Percentiles rank a stretch among this genome's conserved stretches.
Conservation (phyloP, 176 grass and related monocot species). For the Elaeis guineensis region DNA sequence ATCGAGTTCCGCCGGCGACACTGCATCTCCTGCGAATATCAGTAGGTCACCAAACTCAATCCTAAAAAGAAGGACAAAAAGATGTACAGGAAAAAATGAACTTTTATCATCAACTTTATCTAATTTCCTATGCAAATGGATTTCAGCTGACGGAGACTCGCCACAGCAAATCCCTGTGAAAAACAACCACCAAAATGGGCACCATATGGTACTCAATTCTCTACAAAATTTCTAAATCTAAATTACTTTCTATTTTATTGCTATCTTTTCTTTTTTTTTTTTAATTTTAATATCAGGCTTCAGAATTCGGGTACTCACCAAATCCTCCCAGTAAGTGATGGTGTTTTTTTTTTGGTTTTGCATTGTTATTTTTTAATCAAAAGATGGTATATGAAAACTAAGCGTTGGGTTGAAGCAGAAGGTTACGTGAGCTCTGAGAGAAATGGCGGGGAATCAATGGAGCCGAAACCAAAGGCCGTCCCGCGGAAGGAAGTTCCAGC, state of each 20-base stretch:
- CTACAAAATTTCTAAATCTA: too few relatives aligned
- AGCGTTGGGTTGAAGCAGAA: too few relatives aligned
- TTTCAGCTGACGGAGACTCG: conserved; percentile 69
- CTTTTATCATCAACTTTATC: too few relatives aligned
- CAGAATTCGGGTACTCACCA: conserved; percentile 40
- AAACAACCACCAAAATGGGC: conserved; percentile 22
- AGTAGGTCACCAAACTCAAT: conserved; percentile 19
- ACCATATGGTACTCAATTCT: neutral
- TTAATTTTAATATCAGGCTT: conserved; percentile 13
- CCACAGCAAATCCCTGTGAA: conserved; percentile 47
- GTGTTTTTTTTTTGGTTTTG: too few relatives aligned
- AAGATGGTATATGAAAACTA: too few relatives aligned
- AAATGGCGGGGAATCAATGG: conserved; percentile 11
- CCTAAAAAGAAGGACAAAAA: too few relatives aligned
- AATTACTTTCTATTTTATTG: too few relatives aligned
- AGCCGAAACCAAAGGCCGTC: conserved; percentile 8
- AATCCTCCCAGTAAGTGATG: conserved; percentile 46
- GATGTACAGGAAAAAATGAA: too few relatives aligned
- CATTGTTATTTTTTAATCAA: too few relatives aligned
- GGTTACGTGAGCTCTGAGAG: too few relatives aligned
- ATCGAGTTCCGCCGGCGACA: conserved; percentile 38
- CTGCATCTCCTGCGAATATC: conserved; percentile 32
- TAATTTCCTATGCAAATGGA: neutral
- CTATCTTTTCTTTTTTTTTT: neutral
- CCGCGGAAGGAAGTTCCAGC: conserved; percentile 8